Conservation (phyloP, 1,139 yeast genomes). For the Protomyces inouyei region DNA sequence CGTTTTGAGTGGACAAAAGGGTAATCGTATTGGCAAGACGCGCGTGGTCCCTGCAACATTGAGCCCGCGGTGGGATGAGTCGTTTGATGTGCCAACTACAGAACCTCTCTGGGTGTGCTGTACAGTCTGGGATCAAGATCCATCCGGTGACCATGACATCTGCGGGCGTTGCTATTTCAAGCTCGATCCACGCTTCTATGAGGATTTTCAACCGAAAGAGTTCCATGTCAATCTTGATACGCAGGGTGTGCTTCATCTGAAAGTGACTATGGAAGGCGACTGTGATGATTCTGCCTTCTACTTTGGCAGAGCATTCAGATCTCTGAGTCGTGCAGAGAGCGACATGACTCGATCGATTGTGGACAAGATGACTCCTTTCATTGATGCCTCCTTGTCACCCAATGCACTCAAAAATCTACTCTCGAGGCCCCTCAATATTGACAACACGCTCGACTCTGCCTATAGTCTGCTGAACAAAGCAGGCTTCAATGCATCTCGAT, state of each 20-base stretch:
- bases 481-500: not conserved
- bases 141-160: conserved; percentile 54
- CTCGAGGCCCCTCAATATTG: conserved; percentile 4
- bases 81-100: conserved; percentile 57
- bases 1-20: conserved; percentile 58
- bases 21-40: conserved; percentile 65
- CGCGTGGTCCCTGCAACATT: conserved; percentile 56
- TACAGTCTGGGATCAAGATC: conserved; percentile 69
- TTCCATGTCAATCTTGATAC: conserved; percentile 59
- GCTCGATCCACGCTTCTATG: conserved; percentile 60
- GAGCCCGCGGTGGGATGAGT: conserved; percentile 87
- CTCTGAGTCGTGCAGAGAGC: conserved; percentile 57
- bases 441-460: conserved; percentile 23
- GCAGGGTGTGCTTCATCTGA: conserved; percentile 60
- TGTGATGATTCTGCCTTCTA: conserved; percentile 70
- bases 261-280: conserved; percentile 73
- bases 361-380: conserved; percentile 52
- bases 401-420: conserved; percentile 5
- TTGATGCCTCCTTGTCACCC: conserved; percentile 46
- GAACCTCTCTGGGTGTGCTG: conserved; percentile 46
- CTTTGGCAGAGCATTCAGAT: conserved; percentile 69
- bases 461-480: conserved; percentile 21
- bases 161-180: conserved; percentile 65
- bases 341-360: conserved; percentile 64
- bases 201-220: conserved; percentile 62